Percentiles rank a stretch among this genome's conserved stretches.
Conservation (phyloP, 202 grass and related monocot species). For the Elaeis oleifera region DNA sequence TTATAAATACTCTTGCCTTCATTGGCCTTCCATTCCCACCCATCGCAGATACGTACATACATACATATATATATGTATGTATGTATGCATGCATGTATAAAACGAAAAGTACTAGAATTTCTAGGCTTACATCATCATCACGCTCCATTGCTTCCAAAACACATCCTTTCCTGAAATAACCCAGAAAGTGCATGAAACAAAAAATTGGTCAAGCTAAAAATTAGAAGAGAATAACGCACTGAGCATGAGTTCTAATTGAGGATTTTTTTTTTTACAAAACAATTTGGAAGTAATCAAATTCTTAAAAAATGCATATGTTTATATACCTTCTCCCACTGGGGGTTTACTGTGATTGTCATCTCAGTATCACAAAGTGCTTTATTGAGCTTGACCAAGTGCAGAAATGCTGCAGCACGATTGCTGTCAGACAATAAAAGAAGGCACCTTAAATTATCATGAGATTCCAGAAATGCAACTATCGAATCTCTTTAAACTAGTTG, state of each 20-base stretch:
- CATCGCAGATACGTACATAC: slow-evolving; percentile 4
- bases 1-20: no score
- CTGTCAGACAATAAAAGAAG: slow-evolving; percentile 31
- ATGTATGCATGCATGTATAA: not conserved
- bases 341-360: slow-evolving; percentile 67
- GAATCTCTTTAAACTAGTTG: not conserved
- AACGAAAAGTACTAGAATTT: not conserved
- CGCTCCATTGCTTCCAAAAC: slow-evolving; percentile 87
- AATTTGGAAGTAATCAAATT: not conserved
- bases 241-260: not conserved
- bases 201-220: slow-evolving; percentile 20
- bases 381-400: slow-evolving; percentile 85
- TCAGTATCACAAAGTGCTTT: slow-evolving; percentile 94
- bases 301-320: slow-evolving; percentile 1
- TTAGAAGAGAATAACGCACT: slow-evolving; percentile 20
- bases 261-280: not conserved
- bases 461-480: not conserved
- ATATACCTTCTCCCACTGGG: slow-evolving; percentile 91
- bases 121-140: slow-evolving; percentile 72
- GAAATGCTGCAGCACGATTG: slow-evolving; percentile 87
- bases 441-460: slow-evolving; percentile 12
- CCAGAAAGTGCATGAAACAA: slow-evolving; percentile 47
- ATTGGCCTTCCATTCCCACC: no score
- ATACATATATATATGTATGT: not conserved
- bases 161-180: slow-evolving; percentile 93